Conservation (phyloP, 176 grass and related monocot species). For the Lolium rigidum region DNA sequence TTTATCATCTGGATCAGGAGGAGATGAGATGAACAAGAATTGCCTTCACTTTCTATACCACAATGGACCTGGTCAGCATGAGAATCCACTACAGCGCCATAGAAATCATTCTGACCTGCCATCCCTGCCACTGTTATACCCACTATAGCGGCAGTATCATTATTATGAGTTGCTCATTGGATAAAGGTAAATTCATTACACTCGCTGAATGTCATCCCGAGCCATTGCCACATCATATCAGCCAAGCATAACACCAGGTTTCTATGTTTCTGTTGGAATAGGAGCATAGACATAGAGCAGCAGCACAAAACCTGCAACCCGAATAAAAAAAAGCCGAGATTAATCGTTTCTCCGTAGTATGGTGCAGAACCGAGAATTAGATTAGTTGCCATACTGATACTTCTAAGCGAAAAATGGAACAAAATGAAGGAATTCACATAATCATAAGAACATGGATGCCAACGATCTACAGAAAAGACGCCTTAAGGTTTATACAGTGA, state of each 20-base stretch:
- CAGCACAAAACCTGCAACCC: neutral
- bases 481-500: neutral
- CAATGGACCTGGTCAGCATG: neutral
- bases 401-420: neutral
- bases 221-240: neutral
- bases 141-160: neutral
- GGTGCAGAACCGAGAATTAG: neutral
- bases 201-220: neutral
- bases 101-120: slow-evolving; percentile 6
- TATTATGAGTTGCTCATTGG: neutral
- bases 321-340: slow-evolving; percentile 2
- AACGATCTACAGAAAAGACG: neutral
- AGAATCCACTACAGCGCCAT: neutral
- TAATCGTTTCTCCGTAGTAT: neutral
- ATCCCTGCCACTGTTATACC: neutral
- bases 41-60: neutral
- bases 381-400: neutral
- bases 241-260: neutral
- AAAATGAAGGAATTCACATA: neutral
- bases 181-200: neutral
- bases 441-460: neutral
- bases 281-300: slow-evolving; percentile 2
- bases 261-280: neutral
- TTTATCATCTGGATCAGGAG: neutral
- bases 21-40: neutral